Percentiles rank a stretch among this genome's conserved stretches.
phyloP scores from a whole-genome alignment of 768 basidiomycete genomes.

The Leucocoprinus birnbaumii region DNA sequence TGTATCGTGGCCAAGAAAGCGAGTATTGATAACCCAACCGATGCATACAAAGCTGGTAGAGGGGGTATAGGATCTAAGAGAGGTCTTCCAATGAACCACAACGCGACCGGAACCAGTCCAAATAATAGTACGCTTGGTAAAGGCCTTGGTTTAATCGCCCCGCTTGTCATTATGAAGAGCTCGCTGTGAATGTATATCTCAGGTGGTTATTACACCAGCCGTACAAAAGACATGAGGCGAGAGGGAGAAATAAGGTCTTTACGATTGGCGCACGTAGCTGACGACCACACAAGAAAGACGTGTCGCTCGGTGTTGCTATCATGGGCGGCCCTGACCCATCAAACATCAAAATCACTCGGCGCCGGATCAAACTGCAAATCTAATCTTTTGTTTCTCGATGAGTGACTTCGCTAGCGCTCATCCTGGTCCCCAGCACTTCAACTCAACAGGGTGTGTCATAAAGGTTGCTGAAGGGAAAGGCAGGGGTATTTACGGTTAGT shows the following conservation, averaged over 20 bases:
- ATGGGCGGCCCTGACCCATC: not conserved
- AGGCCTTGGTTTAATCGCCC: conserved; percentile 37
- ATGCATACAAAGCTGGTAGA: conserved; percentile 72
- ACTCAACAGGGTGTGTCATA: conserved; percentile 47
- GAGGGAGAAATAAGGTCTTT: not conserved
- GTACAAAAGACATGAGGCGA: not conserved
- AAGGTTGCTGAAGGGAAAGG: conserved; percentile 46
- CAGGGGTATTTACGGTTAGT: conserved; percentile 62
- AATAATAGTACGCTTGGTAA: conserved; percentile 50
- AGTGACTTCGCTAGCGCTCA: not conserved
- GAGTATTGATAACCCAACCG: conserved; percentile 79
- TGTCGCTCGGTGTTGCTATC: conserved; percentile 8
- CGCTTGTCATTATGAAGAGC: not conserved
- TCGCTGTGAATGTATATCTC: not conserved
- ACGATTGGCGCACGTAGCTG: conserved; percentile 3
- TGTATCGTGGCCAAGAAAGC: conserved; percentile 76
- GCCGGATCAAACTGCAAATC: conserved; percentile 8
- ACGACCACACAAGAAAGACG: not conserved
- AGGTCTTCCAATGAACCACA: conserved; percentile 73
- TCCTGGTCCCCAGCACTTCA: conserved; percentile 32
- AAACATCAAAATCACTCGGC: conserved; percentile 2
- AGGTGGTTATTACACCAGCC: not conserved
- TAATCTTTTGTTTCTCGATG: conserved; percentile 11
- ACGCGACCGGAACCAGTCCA: conserved; percentile 62
- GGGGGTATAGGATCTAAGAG: conserved; percentile 67